Conservation (phyloP, 768 basidiomycete species). For the Phaffia tasmanica region DNA sequence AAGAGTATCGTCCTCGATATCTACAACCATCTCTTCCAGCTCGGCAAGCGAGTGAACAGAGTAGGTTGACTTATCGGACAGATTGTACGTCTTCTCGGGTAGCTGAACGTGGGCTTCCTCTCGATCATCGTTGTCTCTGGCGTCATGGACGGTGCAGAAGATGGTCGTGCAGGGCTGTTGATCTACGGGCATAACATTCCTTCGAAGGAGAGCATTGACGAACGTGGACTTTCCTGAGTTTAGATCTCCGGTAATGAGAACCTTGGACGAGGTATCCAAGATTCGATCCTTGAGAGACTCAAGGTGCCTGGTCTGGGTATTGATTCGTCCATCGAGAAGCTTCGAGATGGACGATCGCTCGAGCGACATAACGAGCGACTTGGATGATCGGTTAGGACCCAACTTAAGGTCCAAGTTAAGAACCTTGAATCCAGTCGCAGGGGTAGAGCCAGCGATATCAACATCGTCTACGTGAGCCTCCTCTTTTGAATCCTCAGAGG, state of each 20-base stretch:
- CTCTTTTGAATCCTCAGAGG: constrained; percentile 42
- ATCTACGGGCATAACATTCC: constrained; percentile 90
- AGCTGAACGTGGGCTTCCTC: constrained; percentile 81
- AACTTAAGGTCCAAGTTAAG: constrained; percentile 87
- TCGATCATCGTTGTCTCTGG: constrained; percentile 60
- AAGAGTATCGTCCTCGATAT: constrained; percentile 51
- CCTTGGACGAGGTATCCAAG: constrained; percentile 83
- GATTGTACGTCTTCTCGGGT: constrained; percentile 55
- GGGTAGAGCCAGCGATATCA: constrained; percentile 30
- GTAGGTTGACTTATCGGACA: constrained; percentile 64
- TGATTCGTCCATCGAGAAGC: constrained; percentile 74
- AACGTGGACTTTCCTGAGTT: constrained; percentile 98
- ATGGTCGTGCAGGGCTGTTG: constrained; percentile 96
- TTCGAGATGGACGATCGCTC: constrained; percentile 88
- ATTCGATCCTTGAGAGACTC: constrained; percentile 75
- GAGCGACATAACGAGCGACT: constrained; percentile 68
- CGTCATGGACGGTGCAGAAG: constrained; percentile 93
- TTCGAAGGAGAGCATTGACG: constrained; percentile 83
- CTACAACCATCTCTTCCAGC: constrained; percentile 66
- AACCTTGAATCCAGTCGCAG: constrained; percentile 62
- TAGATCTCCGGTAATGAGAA: constrained; percentile 93
- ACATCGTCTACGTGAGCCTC: constrained; percentile 29
- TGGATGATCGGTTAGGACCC: constrained; percentile 55
- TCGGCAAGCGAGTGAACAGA: constrained; percentile 54
- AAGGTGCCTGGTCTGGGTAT: constrained; percentile 61